phyloP scores from a whole-genome alignment of 1,284 basidiomycete genomes.

The Irpex sp. region DNA sequence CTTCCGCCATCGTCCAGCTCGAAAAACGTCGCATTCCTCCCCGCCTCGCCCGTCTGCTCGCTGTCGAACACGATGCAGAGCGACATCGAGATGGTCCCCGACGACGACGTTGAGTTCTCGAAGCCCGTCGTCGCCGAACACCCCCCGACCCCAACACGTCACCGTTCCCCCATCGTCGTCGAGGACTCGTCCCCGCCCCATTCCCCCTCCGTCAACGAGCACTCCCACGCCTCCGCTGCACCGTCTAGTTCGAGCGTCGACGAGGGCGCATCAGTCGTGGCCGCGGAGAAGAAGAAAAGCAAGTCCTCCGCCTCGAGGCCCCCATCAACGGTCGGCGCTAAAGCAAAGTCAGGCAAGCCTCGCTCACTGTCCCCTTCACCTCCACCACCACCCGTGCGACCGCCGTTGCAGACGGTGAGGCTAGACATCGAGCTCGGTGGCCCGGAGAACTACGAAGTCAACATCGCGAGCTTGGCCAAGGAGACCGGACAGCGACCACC shows the following conservation, averaged over 20 bases:
- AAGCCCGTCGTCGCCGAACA: slow-evolving; percentile 9
- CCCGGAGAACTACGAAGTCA: slow-evolving; percentile 69
- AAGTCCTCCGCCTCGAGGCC: slow-evolving; percentile 6
- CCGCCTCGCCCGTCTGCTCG: slow-evolving; percentile 12
- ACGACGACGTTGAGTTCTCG: slow-evolving; percentile 11
- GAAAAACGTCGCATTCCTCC: slow-evolving; percentile 16
- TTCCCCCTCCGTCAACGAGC: slow-evolving; percentile 4
- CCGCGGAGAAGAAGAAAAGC: slow-evolving; percentile 8
- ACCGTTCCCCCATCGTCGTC: slow-evolving; percentile 22
- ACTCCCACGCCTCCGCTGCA: slow-evolving; percentile 1
- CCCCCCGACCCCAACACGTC: slow-evolving; percentile 23
- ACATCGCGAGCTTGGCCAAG: slow-evolving; percentile 55
- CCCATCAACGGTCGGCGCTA: slow-evolving; percentile 21
- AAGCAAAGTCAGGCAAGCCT: slow-evolving; percentile 43
- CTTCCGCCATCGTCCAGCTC: slow-evolving; percentile 9
- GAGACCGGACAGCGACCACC: slow-evolving; percentile 61
- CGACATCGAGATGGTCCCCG: slow-evolving; percentile 20
- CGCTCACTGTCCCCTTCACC: slow-evolving; percentile 61
- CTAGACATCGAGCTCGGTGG: slow-evolving; percentile 69
- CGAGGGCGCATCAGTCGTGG: not conserved
- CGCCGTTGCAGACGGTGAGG: slow-evolving; percentile 62
- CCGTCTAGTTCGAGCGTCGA: slow-evolving; percentile 4
- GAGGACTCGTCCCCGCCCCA: slow-evolving; percentile 17
- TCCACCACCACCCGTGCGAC: slow-evolving; percentile 47
- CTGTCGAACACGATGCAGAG: slow-evolving; percentile 12